Base-by-base conservation (phyloP, 352 stramenopile genomes). In the Blastocystis sp. region DNA sequence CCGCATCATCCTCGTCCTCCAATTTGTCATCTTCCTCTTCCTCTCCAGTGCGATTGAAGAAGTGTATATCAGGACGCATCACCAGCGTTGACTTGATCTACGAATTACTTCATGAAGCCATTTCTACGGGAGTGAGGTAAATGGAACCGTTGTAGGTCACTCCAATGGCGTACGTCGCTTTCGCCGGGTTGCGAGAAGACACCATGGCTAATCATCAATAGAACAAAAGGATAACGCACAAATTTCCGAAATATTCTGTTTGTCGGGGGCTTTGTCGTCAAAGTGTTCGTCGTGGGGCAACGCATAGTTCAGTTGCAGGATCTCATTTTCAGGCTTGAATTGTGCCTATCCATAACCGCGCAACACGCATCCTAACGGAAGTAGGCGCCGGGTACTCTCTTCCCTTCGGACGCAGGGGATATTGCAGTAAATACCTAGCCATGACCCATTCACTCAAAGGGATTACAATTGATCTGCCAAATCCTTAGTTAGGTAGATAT, bases 401-500 rank as follows among this genome's bases (percentile, higher is more conserved):
- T 79, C 78, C 67, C 56, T 66, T 79, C 41, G 78, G 78, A 79
- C 78, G 64, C 28, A 88, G 52, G 0, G 78, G 78, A 88, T 77
- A 88, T 19, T 88, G 78, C n/a, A 88, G 67, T 19, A 88, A 76
- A 52, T 88, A 84, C 56, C 74, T 84, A 69, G 2, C 1, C 21
- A 67, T 69, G 21, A 69, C 48, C 28, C 0, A 84, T 17, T 40
- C 10, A 14, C 23, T 9, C 10, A 53, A 17, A 52, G 17, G 19
- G n/a, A 48, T 14, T 38, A 88, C 67, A 88, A 34, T 61, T 79
- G 64, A 21, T 88, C 78, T n/a, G 64, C 64, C 62, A 88, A 56
- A 48, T 88, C 78, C 52, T 88, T 76, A 9, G 64, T 67, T 45
- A 88, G 78, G 67, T 88, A 88, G 41, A 88, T 79, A 48, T 88